Conservation (phyloP, 768 basidiomycete genomes). For the Rubroboletus satanas region DNA sequence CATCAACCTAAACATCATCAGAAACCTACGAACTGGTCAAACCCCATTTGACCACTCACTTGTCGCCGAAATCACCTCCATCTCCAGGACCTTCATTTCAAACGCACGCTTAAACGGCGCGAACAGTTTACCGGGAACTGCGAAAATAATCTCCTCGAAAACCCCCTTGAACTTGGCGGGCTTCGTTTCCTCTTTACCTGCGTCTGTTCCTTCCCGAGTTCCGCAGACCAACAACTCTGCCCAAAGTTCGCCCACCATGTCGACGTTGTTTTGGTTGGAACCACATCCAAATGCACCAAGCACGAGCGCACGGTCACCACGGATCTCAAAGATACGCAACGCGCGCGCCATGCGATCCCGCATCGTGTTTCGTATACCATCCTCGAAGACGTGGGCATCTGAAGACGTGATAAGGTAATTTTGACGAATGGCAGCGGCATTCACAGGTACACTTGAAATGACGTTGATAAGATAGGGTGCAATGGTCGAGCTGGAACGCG, state of each 20-base stretch:
- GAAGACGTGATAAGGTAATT: conserved; percentile 35
- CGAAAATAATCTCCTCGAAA: conserved; percentile 43
- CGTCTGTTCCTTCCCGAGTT: conserved; percentile 21
- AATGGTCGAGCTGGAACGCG: conserved; percentile 28
- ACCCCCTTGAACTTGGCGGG: conserved; percentile 36
- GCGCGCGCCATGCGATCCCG: conserved; percentile 47
- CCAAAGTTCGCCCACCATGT: conserved; percentile 43
- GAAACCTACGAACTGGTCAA: neutral
- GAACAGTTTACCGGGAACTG: conserved; percentile 37
- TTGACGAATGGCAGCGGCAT: conserved; percentile 38
- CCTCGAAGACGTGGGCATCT: conserved; percentile 34
- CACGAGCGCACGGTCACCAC: conserved; percentile 37
- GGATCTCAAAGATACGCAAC: conserved; percentile 41
- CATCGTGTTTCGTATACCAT: conserved; percentile 41
- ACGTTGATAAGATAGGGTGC: conserved; percentile 38
- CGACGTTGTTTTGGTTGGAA: conserved; percentile 38
- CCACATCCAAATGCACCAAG: conserved; percentile 47
- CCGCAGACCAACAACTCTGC: conserved; percentile 42
- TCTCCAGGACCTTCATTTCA: conserved; percentile 38
- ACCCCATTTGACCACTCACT: conserved; percentile 21
- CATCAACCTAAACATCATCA: neutral
- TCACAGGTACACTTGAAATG: conserved; percentile 41
- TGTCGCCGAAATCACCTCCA: conserved; percentile 27
- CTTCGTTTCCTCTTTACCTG: conserved; percentile 12
- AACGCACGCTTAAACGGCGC: conserved; percentile 39